Evolutionary conservation across 108 stramenopile genomes (phyloP).

Genomic region (Cyclotella sp.): DNA sequence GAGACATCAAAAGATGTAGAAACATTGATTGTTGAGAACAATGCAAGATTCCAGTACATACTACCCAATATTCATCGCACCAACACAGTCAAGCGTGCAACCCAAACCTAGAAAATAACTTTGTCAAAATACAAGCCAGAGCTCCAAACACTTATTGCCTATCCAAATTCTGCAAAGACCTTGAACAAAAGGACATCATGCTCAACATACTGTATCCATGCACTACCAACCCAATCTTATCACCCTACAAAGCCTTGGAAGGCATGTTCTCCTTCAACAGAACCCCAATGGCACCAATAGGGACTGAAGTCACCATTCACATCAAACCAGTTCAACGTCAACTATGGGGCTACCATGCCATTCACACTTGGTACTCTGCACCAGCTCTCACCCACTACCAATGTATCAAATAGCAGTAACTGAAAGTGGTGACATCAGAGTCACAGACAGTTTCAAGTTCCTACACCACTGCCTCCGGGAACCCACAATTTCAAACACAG

Average conservation of each 20-base stretch:
- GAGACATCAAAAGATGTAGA: background rate
- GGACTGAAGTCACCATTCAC: background rate
- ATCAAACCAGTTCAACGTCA: background rate
- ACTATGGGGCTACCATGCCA: background rate
- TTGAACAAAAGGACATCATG: background rate
- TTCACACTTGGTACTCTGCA: background rate
- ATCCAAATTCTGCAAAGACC: background rate
- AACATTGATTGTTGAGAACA: background rate
- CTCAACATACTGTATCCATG: background rate
- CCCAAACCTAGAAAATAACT: background rate
- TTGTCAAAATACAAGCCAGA: background rate
- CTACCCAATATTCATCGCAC: background rate
- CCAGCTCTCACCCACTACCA: background rate
- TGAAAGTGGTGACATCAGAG: no score
- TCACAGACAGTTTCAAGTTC: no score
- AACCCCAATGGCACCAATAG: slow-evolving; percentile 4
- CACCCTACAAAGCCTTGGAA: background rate
- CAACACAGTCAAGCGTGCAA: background rate
- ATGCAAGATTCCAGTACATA: background rate
- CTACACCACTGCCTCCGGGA: no score
- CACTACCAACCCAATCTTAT: background rate
- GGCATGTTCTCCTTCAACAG: background rate
- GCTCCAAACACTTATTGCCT: background rate
- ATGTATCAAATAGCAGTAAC: background rate
- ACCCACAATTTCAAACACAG: no score